Evolutionary conservation across 306 rosid genomes (phyloP).

Genomic region (Prunus dulcis): DNA sequence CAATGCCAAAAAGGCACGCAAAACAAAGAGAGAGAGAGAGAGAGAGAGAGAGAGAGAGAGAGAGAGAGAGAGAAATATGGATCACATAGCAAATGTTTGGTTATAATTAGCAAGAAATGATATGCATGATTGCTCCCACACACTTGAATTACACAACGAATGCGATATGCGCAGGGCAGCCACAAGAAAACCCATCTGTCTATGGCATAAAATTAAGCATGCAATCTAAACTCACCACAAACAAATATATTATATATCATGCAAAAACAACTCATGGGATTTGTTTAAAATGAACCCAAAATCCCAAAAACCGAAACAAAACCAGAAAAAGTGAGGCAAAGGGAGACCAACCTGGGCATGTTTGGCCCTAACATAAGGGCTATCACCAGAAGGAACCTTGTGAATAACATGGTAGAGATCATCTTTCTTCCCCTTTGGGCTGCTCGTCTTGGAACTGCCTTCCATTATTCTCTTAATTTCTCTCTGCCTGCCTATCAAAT

Average conservation of each 20-base stretch:
- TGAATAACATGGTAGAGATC: constrained; percentile 79
- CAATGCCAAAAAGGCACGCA: neutral
- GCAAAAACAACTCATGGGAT: neutral
- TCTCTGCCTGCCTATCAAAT: neutral
- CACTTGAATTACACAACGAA: neutral
- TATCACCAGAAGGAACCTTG: constrained; percentile 78
- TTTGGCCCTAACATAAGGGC: constrained; percentile 86
- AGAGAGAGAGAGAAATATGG: neutral
- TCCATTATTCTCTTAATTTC: neutral
- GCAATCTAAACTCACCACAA: neutral
- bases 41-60: neutral
- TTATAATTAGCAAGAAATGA: neutral
- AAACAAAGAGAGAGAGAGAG: neutral
- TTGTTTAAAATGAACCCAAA: neutral
- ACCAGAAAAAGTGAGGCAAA: neutral
- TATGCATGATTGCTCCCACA: neutral
- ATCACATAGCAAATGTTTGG: neutral
- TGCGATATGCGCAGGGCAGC: neutral
- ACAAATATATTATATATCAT: neutral
- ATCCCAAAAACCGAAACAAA: neutral
- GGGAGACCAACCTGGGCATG: constrained; percentile 72
- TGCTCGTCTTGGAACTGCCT: constrained; percentile 15
- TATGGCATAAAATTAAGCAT: neutral
- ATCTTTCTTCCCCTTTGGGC: constrained; percentile 45
- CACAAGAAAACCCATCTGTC: neutral